Percentiles rank a stretch among this genome's conserved stretches.
Conservation (phyloP, 2,329 filamentous ascomycete genomes). For the Nemania abortiva region DNA sequence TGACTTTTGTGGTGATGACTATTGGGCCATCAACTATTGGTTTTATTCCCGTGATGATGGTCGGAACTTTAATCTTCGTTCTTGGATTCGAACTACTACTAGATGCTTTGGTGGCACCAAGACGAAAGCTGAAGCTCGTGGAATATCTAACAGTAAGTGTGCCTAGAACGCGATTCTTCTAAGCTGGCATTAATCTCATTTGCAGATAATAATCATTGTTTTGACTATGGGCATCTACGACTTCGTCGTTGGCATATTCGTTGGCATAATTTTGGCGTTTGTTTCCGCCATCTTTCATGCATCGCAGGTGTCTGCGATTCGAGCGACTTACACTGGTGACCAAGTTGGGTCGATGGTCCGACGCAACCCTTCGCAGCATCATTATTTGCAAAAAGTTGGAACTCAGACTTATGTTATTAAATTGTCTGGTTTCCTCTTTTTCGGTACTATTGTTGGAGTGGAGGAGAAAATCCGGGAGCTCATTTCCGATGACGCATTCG, state of each 20-base stretch:
- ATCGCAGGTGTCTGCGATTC: slow-evolving; percentile 87
- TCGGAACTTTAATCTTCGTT: slow-evolving; percentile 93
- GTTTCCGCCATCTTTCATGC: slow-evolving; percentile 92
- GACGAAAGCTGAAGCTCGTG: slow-evolving; percentile 85
- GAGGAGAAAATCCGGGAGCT: slow-evolving; percentile 87
- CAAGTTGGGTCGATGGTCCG: slow-evolving; percentile 93
- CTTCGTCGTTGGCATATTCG: slow-evolving; percentile 92
- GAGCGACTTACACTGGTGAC: slow-evolving; percentile 89
- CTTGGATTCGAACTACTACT: slow-evolving; percentile 91
- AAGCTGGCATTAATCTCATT: slow-evolving; percentile 42
- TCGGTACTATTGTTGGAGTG: slow-evolving; percentile 95
- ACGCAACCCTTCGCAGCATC: slow-evolving; percentile 87
- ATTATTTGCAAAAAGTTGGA: slow-evolving; percentile 87
- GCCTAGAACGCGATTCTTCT: background rate
- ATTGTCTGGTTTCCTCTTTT: slow-evolving; percentile 95
- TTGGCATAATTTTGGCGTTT: slow-evolving; percentile 92
- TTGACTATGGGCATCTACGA: slow-evolving; percentile 97
- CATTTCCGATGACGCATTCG: slow-evolving; percentile 85
- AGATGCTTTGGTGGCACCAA: slow-evolving; percentile 89
- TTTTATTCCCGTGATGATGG: slow-evolving; percentile 96
- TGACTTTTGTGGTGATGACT: slow-evolving; percentile 85
- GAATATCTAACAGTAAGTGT: slow-evolving; percentile 85
- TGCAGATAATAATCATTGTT: slow-evolving; percentile 83
- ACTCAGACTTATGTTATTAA: slow-evolving; percentile 92
- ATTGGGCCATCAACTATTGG: slow-evolving; percentile 90